A percentile compares a stretch with the other conserved stretches of the same genome.
These are phyloP conservation scores for Arthrocladium fulminans DNA, from an alignment of 2,329 filamentous ascomycete genomes.

Conservation along the genomic window DNA sequence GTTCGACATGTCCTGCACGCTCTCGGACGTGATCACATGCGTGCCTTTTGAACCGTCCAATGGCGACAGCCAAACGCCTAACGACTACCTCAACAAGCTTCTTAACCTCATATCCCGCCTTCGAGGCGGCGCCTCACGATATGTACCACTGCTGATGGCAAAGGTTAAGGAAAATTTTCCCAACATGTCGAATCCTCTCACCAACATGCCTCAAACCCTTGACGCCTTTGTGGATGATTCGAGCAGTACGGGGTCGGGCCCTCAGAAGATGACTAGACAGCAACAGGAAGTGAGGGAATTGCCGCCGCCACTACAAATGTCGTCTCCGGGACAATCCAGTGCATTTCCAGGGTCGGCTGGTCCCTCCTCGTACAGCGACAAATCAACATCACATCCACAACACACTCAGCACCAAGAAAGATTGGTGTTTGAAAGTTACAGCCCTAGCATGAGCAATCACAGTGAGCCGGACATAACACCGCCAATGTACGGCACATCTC, in stretches of 20 bases:
- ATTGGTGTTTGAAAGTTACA: conserved; percentile 3
- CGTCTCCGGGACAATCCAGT: background rate
- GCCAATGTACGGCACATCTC: conserved; percentile 3
- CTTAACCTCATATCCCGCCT: conserved; percentile 59
- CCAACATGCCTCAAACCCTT: conserved; percentile 7
- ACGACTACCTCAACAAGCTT: conserved; percentile 64
- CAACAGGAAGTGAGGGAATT: background rate
- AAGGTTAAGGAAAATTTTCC: conserved; percentile 68
- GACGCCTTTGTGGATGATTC: conserved; percentile 1
- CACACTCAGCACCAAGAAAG: background rate
- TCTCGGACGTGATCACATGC: conserved; percentile 63
- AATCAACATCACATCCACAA: background rate
- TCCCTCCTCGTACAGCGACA: background rate
- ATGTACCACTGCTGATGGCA: conserved; percentile 64
- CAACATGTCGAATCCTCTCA: conserved; percentile 5
- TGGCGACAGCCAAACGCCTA: conserved; percentile 47
- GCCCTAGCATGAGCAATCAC: background rate
- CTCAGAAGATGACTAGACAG: background rate
- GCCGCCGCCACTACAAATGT: background rate
- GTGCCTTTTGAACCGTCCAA: conserved; percentile 52
- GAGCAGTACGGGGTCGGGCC: background rate
- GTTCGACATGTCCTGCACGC: conserved; percentile 63
- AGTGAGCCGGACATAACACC: conserved; percentile 1
- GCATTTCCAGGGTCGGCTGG: background rate
- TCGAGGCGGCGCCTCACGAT: conserved; percentile 66